These are phyloP conservation scores for Ampelocalamus luodianensis DNA, from an alignment of 176 grass and related monocot genomes.

Conservation along the genomic window DNA sequence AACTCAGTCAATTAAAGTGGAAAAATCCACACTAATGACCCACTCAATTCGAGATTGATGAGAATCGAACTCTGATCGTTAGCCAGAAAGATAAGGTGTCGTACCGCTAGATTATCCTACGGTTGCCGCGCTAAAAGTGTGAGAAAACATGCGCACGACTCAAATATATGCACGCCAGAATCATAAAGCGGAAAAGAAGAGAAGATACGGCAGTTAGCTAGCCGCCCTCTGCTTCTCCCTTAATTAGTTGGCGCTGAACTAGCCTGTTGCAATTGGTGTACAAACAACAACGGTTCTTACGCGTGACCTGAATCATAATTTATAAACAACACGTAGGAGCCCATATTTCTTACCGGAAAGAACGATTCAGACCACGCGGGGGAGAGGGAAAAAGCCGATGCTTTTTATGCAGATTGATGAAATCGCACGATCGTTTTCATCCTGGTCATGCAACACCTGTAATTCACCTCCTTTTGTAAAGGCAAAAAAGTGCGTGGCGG, in stretches of 20 bases:
- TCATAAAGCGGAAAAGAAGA: background rate
- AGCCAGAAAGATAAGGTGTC: too few relatives aligned
- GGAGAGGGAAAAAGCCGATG: background rate
- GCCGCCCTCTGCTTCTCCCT: background rate
- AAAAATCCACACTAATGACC: too few relatives aligned
- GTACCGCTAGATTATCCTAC: too few relatives aligned
- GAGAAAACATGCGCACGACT: background rate
- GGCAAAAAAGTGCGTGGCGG: background rate
- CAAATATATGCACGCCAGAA: background rate
- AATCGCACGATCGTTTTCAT: background rate
- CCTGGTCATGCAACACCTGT: background rate
- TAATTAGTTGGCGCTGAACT: conserved; percentile 23
- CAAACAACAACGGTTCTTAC: background rate
- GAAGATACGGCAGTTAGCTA: background rate
- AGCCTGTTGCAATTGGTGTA: background rate
- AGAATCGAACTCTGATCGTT: too few relatives aligned
- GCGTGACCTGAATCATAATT: background rate
- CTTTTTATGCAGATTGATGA: background rate
- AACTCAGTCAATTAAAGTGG: too few relatives aligned
- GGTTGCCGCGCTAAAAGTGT: background rate
- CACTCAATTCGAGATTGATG: too few relatives aligned
- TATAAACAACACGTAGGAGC: background rate
- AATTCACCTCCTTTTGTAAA: background rate
- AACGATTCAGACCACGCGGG: background rate
- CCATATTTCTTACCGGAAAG: background rate